These are phyloP conservation scores for Picea sitchensis DNA, from an alignment of 75 land plant species.

Conservation along the genomic window DNA sequence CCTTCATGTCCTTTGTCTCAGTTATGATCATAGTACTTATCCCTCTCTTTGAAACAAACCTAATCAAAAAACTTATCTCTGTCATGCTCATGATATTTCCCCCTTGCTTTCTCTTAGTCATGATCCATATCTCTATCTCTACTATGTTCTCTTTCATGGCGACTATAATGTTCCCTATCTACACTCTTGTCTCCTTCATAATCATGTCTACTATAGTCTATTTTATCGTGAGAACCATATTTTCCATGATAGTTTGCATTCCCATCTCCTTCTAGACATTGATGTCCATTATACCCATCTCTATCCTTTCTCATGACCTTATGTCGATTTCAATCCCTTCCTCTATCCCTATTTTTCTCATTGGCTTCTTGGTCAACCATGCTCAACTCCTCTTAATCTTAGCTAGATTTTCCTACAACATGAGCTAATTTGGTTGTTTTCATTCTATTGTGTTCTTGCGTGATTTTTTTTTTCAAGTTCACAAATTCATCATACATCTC, in stretches of 20 bases:
- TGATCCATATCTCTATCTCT: slow-evolving; percentile 52
- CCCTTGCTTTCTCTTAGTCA: slow-evolving; percentile 30
- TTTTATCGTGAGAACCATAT: slow-evolving; percentile 10
- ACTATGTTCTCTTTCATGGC: slow-evolving; percentile 42
- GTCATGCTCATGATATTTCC: slow-evolving; percentile 32
- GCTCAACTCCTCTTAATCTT: slow-evolving; percentile 84
- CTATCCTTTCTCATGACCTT: slow-evolving; percentile 10
- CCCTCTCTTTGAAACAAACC: slow-evolving; percentile 26
- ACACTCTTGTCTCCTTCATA: slow-evolving; percentile 16
- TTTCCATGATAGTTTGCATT: slow-evolving; percentile 5
- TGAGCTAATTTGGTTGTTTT: slow-evolving; percentile 28
- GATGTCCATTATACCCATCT: slow-evolving; percentile 23
- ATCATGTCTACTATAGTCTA: slow-evolving; percentile 8
- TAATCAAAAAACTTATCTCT: slow-evolving; percentile 11
- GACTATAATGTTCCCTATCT: slow-evolving; percentile 29
- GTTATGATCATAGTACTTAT: slow-evolving; percentile 37
- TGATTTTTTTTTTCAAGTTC: slow-evolving; percentile 93
- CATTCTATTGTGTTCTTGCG: slow-evolving; percentile 66
- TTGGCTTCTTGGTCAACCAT: slow-evolving; percentile 28
- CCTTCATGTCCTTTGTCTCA: slow-evolving; percentile 48
- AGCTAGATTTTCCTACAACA: slow-evolving; percentile 84
- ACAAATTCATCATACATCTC: slow-evolving; percentile 99
- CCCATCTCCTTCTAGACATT: slow-evolving; percentile 12
- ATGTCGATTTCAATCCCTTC: slow-evolving; percentile 32
- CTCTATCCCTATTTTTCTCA: slow-evolving; percentile 59